Evolutionary conservation across 257 asterid genomes (phyloP).

Genomic region (Fraxinus pennsylvanica): DNA sequence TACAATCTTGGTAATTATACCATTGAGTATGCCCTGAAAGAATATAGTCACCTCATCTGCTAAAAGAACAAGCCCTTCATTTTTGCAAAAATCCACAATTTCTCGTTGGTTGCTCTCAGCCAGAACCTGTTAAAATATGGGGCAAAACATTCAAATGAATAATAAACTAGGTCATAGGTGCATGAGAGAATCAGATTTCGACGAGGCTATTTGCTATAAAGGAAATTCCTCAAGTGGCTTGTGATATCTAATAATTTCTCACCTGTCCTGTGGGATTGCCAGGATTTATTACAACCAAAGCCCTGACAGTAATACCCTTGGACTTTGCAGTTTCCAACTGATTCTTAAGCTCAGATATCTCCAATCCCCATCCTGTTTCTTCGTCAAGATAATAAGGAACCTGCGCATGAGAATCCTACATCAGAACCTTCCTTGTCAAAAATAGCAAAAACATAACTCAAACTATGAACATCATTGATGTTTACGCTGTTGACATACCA

Average conservation of each 20-base stretch:
- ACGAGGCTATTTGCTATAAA: not conserved
- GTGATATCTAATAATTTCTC: not conserved
- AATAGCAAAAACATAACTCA: not conserved
- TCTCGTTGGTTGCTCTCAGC: conserved; percentile 67
- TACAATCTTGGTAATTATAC: not conserved
- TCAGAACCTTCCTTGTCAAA: conserved; percentile 19
- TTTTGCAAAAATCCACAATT: conserved; percentile 93
- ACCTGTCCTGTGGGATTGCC: conserved; percentile 99
- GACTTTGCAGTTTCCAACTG: conserved; percentile 84
- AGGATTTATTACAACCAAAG: conserved; percentile 96
- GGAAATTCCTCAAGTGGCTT: not conserved
- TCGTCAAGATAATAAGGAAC: conserved; percentile 98
- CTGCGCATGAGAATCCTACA: conserved; percentile 33
- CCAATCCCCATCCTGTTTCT: conserved; percentile 96
- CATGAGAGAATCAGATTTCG: not conserved
- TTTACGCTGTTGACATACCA: not conserved
- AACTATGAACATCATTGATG: not conserved
- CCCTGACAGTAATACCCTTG: conserved; percentile 69
- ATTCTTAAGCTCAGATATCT: conserved; percentile 69
- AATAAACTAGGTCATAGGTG: not conserved
- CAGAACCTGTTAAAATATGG: conserved; percentile 43
- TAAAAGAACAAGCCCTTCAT: conserved; percentile 92
- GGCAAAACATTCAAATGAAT: conserved; percentile 17
- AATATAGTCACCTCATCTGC: conserved; percentile 82
- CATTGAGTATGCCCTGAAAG: not conserved